phyloP scores from a whole-genome alignment of 306 rosid species.

The Nissolia schottii region DNA sequence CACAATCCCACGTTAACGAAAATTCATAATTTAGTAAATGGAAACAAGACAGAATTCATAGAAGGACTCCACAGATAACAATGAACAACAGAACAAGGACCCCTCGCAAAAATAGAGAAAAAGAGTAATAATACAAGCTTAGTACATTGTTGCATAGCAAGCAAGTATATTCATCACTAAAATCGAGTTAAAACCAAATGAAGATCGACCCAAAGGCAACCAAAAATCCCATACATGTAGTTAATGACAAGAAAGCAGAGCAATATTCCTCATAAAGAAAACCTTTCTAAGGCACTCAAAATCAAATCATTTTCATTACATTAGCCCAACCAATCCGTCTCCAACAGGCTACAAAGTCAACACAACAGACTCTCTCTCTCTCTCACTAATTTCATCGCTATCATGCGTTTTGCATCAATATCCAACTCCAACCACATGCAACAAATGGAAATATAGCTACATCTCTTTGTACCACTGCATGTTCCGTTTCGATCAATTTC shows the following conservation, averaged over 20 bases:
- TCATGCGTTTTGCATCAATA: background rate
- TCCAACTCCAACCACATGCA: background rate
- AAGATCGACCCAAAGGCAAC: constrained; percentile 7
- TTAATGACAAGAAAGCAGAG: background rate
- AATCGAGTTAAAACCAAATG: background rate
- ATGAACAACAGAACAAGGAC: background rate
- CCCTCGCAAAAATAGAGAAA: background rate
- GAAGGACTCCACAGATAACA: background rate
- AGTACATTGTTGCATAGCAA: background rate
- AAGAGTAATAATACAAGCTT: background rate
- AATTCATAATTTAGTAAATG: background rate
- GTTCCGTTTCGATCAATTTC: background rate
- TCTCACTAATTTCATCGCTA: background rate
- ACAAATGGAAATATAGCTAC: background rate
- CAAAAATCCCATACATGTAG: background rate
- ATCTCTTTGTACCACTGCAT: background rate
- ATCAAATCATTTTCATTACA: too few species aligned
- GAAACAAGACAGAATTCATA: background rate
- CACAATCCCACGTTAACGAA: background rate
- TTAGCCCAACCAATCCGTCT: background rate
- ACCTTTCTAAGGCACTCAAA: constrained; percentile 3
- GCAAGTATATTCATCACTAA: background rate
- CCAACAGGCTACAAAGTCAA: background rate
- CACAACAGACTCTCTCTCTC: background rate
- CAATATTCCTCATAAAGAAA: background rate